Conservation (phyloP, 1,139 yeast genomes). For the Candida tetrigidarum region DNA sequence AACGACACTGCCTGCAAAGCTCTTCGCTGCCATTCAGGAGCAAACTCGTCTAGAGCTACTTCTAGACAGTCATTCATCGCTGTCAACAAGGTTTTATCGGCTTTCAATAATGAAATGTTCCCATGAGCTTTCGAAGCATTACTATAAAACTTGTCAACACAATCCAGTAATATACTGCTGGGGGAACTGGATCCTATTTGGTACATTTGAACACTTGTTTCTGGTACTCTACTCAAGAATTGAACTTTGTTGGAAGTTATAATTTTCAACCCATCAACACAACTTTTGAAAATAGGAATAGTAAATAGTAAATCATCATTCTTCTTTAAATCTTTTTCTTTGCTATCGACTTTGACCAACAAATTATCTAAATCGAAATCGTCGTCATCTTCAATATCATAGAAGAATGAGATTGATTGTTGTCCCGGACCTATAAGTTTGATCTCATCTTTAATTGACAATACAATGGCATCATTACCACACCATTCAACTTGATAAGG, state of each 20-base stretch:
- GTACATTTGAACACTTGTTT: conserved; percentile 63
- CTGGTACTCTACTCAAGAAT: conserved; percentile 67
- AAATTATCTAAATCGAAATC: conserved; percentile 31
- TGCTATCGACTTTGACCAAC: conserved; percentile 18
- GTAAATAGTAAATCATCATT: conserved; percentile 32
- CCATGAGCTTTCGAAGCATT: conserved; percentile 88
- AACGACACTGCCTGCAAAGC: conserved; percentile 81
- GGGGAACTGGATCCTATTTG: conserved; percentile 85
- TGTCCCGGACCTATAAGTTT: conserved; percentile 75
- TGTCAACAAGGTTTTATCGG: conserved; percentile 52
- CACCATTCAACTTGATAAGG: conserved; percentile 73
- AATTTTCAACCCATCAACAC: conserved; percentile 73
- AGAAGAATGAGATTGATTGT: conserved; percentile 54
- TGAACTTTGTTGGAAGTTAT: conserved; percentile 63
- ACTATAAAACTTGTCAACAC: conserved; percentile 70
- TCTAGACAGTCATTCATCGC: conserved; percentile 77
- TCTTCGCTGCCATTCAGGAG: conserved; percentile 77
- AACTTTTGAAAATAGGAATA: conserved; percentile 49
- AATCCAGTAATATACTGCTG: conserved; percentile 80
- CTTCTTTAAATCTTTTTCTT: conserved; percentile 1
- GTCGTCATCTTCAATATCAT: conserved; percentile 42
- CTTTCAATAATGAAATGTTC: conserved; percentile 60
- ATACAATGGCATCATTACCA: conserved; percentile 78
- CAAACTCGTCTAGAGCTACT: conserved; percentile 81
- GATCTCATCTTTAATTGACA: conserved; percentile 65